Evolutionary conservation across 345 rosid genomes (phyloP).

Genomic region (Eucalyptus polyanthemos): DNA sequence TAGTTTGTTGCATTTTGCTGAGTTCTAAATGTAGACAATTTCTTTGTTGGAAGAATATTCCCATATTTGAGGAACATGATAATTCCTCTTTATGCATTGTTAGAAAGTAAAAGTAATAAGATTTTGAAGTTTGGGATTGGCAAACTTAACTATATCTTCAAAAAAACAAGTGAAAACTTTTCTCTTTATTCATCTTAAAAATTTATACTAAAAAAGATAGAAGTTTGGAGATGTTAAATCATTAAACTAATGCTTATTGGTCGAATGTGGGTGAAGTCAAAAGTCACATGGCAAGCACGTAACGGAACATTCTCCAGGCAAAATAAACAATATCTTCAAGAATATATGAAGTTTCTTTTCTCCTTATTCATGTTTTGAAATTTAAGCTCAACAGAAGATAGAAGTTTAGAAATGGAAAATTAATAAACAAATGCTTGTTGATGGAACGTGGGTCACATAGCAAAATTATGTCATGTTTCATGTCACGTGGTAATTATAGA

Average conservation of each 20-base stretch:
- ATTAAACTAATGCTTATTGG: neutral
- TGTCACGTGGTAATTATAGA: neutral
- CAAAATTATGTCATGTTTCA: neutral
- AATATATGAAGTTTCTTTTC: too few species aligned
- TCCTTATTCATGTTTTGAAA: neutral
- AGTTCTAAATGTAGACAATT: too few species aligned
- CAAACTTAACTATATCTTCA: too few species aligned
- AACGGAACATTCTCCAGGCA: neutral
- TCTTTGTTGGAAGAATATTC: too few species aligned
- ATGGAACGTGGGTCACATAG: neutral
- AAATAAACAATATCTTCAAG: neutral
- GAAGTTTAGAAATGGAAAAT: neutral
- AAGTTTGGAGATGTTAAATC: neutral
- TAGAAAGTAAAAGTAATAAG: too few species aligned
- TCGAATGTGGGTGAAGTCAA: neutral
- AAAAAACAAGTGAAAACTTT: neutral
- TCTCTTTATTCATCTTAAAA: neutral
- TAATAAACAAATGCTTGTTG: neutral
- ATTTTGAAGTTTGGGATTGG: too few species aligned
- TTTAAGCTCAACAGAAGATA: too few species aligned
- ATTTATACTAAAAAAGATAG: neutral
- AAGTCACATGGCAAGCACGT: neutral
- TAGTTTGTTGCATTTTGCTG: too few species aligned
- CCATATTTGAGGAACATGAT: too few species aligned
- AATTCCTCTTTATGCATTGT: too few species aligned